Conservation (phyloP, 2,329 filamentous ascomycete genomes). For the Fusarium stilboides region DNA sequence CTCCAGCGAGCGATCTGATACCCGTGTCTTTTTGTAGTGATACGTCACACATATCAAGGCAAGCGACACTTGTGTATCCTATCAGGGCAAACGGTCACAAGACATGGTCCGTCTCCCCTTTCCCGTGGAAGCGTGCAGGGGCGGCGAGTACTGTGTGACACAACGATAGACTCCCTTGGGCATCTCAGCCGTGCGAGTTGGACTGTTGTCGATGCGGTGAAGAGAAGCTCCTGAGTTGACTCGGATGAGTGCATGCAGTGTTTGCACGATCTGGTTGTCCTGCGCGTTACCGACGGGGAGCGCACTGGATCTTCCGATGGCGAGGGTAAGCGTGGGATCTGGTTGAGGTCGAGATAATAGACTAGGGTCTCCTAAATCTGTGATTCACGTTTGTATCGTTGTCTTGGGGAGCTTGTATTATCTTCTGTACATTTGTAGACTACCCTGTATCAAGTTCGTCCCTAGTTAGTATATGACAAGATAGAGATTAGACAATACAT, state of each 20-base stretch:
- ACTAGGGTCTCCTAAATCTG: constrained; percentile 18
- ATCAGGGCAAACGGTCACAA: constrained; percentile 30
- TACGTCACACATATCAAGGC: constrained; percentile 45
- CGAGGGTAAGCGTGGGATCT: constrained; percentile 25
- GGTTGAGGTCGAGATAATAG: constrained; percentile 15
- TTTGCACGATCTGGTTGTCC: constrained; percentile 32
- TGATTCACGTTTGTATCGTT: constrained; percentile 1
- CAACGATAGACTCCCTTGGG: constrained; percentile 9
- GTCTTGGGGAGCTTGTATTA: constrained; percentile 10
- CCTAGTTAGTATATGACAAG: neutral
- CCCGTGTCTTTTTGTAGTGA: constrained; percentile 42
- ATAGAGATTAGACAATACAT: neutral
- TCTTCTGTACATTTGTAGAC: constrained; percentile 24
- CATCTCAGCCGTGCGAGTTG: constrained; percentile 1
- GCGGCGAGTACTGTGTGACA: constrained; percentile 29
- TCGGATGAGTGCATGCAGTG: constrained; percentile 32
- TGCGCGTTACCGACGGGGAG: constrained; percentile 26
- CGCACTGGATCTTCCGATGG: constrained; percentile 41
- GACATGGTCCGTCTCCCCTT: constrained; percentile 15
- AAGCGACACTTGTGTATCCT: constrained; percentile 43
- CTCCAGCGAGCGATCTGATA: constrained; percentile 41
- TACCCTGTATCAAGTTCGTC: neutral
- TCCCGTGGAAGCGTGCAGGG: constrained; percentile 25
- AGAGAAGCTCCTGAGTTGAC: constrained; percentile 15
- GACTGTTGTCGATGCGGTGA: constrained; percentile 37